Evolutionary conservation across 2,329 filamentous ascomycete species (phyloP).

Genomic region (Pestalotiopsis sp.): DNA sequence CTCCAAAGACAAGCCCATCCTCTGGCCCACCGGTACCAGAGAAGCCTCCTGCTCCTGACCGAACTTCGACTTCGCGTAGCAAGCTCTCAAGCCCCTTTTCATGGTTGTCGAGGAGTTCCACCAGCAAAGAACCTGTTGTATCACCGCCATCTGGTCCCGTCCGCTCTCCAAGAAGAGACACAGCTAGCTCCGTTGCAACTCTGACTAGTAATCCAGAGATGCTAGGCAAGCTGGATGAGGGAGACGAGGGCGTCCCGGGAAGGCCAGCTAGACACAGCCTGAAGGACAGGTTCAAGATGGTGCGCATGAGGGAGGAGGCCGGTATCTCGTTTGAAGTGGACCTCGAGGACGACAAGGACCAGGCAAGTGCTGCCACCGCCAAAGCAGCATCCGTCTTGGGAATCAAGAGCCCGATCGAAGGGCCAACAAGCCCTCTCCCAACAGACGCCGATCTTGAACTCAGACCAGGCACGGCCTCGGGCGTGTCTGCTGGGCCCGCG

Average conservation of each 20-base stretch:
- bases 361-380: slow-evolving; percentile 29
- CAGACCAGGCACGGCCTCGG: slow-evolving; percentile 83
- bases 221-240: slow-evolving; percentile 76
- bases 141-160: slow-evolving; percentile 50
- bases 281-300: slow-evolving; percentile 77
- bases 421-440: slow-evolving; percentile 54
- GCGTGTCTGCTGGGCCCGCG: slow-evolving; percentile 74
- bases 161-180: slow-evolving; percentile 67
- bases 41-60: slow-evolving; percentile 17
- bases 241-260: slow-evolving; percentile 53
- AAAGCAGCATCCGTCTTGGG: slow-evolving; percentile 21
- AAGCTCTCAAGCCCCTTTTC: slow-evolving; percentile 89
- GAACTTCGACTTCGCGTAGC: slow-evolving; percentile 43
- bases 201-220: slow-evolving; percentile 80
- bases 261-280: slow-evolving; percentile 64
- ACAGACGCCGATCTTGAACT: slow-evolving; percentile 69
- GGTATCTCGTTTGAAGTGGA: slow-evolving; percentile 49
- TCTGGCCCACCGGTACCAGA: slow-evolving; percentile 37
- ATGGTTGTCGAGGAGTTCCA: slow-evolving; percentile 75
- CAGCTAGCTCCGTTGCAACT: slow-evolving; percentile 78
- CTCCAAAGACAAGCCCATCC: slow-evolving; percentile 47
- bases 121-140: slow-evolving; percentile 54
- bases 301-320: slow-evolving; percentile 75
- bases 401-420: slow-evolving; percentile 26
- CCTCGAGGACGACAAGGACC: slow-evolving; percentile 54